These are phyloP conservation scores for Ceratocystis lukuohia DNA, from an alignment of 2,329 filamentous ascomycete genomes.

Conservation along the genomic window DNA sequence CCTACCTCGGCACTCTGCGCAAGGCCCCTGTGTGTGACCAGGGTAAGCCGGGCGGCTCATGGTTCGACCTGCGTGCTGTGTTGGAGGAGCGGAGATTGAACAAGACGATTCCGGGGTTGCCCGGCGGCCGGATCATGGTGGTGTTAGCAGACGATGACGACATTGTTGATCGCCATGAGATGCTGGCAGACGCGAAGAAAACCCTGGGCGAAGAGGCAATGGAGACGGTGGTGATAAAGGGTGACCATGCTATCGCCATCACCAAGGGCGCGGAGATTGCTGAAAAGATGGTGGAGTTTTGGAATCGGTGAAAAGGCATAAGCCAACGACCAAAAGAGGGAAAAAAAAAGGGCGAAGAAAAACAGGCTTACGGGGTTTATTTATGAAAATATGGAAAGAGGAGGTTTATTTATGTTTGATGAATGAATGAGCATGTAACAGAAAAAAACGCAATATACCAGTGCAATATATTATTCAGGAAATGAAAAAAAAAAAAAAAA, in stretches of 20 bases:
- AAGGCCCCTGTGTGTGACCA: conserved; percentile 56
- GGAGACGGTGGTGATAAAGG: conserved; percentile 42
- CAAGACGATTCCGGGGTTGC: conserved; percentile 25
- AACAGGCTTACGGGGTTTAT: neutral
- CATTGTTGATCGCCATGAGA: conserved; percentile 52
- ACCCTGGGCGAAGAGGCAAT: conserved; percentile 45
- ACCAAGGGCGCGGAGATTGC: conserved; percentile 46
- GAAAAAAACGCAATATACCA: conserved; percentile 8
- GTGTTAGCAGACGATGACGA: conserved; percentile 53
- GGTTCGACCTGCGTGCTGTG: conserved; percentile 41
- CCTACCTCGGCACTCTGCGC: conserved; percentile 59
- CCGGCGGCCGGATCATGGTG: conserved; percentile 43
- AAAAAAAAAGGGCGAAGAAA: neutral
- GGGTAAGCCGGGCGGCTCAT: conserved; percentile 38
- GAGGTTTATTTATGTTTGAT: conserved; percentile 5
- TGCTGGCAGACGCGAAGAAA: conserved; percentile 44
- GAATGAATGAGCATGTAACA: conserved; percentile 16
- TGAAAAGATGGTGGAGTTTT: conserved; percentile 23
- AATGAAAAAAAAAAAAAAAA: neutral
- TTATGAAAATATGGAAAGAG: neutral
- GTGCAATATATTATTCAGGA: conserved; percentile 2
- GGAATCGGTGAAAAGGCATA: neutral
- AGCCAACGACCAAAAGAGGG: neutral
- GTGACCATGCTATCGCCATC: conserved; percentile 58
- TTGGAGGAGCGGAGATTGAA: conserved; percentile 31